Percentiles rank a stretch among this genome's conserved stretches.
Conservation (phyloP, 495 filamentous ascomycete genomes). For the Chaetomium cochliodes region DNA sequence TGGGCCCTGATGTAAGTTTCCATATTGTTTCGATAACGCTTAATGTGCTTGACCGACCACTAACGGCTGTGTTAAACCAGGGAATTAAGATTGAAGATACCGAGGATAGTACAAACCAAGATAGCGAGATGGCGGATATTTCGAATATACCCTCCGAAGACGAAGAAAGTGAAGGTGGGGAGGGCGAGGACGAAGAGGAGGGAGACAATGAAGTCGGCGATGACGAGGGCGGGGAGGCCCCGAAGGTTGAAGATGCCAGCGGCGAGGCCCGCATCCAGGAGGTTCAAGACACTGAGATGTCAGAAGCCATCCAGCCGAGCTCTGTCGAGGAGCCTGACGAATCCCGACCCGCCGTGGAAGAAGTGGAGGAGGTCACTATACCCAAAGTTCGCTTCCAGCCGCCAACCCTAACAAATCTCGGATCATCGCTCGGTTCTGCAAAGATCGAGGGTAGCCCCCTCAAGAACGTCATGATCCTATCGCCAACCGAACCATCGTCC, state of each 20-base stretch:
- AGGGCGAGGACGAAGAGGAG: constrained; percentile 44
- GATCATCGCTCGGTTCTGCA: constrained; percentile 15
- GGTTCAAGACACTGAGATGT: constrained; percentile 31
- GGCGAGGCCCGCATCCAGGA: constrained; percentile 31
- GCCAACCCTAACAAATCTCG: constrained; percentile 23
- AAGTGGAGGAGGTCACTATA: constrained; percentile 31
- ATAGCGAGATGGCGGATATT: constrained; percentile 54
- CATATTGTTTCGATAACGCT: background rate
- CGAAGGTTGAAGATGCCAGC: constrained; percentile 30
- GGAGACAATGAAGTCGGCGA: constrained; percentile 43
- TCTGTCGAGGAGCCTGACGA: constrained; percentile 35
- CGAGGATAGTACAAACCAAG: constrained; percentile 40
- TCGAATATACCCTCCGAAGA: constrained; percentile 58
- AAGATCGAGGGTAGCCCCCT: constrained; percentile 49
- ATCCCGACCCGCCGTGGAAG: constrained; percentile 11
- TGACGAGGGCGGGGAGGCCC: constrained; percentile 36
- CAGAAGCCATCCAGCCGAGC: constrained; percentile 26
- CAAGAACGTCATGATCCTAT: constrained; percentile 45
- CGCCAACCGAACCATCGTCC: constrained; percentile 37
- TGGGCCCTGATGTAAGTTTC: constrained; percentile 31
- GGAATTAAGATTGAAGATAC: constrained; percentile 44
- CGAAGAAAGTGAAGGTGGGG: constrained; percentile 47
- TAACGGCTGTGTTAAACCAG: constrained; percentile 28
- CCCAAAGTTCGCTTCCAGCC: constrained; percentile 29
- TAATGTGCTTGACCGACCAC: constrained; percentile 13